These are phyloP conservation scores for Ceratobasidium papillatum DNA, from an alignment of 1,284 basidiomycete genomes.

Conservation along the genomic window DNA sequence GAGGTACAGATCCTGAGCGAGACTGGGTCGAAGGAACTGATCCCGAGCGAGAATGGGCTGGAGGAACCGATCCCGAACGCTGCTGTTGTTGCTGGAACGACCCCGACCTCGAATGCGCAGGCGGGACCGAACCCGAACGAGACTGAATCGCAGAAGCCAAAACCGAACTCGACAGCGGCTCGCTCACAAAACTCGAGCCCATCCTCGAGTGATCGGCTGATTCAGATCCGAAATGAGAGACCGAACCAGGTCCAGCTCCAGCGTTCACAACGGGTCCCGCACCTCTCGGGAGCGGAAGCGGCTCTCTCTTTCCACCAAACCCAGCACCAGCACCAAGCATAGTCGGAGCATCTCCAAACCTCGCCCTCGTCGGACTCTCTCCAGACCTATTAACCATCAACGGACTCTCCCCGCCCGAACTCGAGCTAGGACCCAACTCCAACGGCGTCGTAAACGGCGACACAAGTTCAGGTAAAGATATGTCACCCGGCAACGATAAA, in stretches of 20 bases:
- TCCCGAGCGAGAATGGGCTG: neutral
- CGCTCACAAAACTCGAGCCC: neutral
- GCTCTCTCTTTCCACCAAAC: neutral
- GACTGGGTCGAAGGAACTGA: neutral
- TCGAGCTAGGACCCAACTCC: neutral
- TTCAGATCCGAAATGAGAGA: too few relatives aligned
- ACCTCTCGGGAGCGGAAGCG: neutral
- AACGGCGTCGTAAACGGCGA: slow-evolving; percentile 23
- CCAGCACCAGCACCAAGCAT: neutral
- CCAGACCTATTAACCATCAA: too few relatives aligned
- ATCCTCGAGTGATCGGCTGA: neutral
- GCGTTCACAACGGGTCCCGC: neutral
- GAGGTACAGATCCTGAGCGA: neutral
- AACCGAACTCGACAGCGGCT: neutral
- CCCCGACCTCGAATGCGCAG: neutral
- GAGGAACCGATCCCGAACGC: neutral
- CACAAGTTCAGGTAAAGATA: slow-evolving; percentile 13
- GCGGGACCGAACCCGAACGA: too few relatives aligned
- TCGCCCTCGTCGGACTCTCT: neutral
- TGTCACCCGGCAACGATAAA: slow-evolving; percentile 12
- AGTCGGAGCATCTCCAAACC: neutral
- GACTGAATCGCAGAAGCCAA: neutral
- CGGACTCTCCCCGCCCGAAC: neutral
- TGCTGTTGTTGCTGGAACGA: too few relatives aligned
- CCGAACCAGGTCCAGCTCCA: neutral